phyloP scores from a whole-genome alignment of 2,329 filamentous ascomycete species.

The Thelonectria olida region DNA sequence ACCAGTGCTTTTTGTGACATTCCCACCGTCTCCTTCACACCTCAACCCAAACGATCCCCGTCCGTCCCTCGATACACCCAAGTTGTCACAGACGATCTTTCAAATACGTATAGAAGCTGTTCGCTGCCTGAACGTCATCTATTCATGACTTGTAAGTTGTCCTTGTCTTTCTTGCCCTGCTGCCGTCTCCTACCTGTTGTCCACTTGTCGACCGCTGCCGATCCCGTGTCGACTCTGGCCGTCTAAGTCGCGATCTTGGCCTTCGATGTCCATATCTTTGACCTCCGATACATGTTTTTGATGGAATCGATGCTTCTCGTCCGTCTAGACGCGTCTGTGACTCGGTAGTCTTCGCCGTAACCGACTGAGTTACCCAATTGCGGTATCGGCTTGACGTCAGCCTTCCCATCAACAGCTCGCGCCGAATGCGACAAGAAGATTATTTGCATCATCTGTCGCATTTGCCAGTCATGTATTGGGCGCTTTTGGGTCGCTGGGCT shows the following conservation, averaged over 20 bases:
- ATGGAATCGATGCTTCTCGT: conserved; percentile 48
- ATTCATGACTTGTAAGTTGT: conserved; percentile 63
- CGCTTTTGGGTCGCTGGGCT: conserved; percentile 43
- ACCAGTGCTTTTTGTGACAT: conserved; percentile 48
- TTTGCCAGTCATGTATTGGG: conserved; percentile 25
- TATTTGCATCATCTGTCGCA: conserved; percentile 42
- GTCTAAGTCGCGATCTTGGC: conserved; percentile 48
- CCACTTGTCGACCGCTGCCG: conserved; percentile 48
- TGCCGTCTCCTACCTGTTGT: conserved; percentile 43
- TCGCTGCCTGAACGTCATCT: conserved; percentile 51
- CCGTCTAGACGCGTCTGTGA: conserved; percentile 43
- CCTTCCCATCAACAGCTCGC: conserved; percentile 57
- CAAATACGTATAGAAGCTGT: conserved; percentile 36
- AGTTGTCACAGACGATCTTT: conserved; percentile 35
- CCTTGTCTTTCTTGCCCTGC: conserved; percentile 39
- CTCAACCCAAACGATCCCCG: conserved; percentile 43
- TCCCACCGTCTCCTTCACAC: conserved; percentile 46
- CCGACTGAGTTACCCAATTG: conserved; percentile 52
- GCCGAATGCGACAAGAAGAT: conserved; percentile 55
- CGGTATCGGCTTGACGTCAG: conserved; percentile 53
- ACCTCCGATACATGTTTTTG: conserved; percentile 40
- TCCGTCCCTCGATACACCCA: conserved; percentile 40
- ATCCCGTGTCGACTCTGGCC: conserved; percentile 46
- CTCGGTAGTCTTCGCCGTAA: conserved; percentile 30
- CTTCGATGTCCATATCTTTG: conserved; percentile 37